phyloP scores from a whole-genome alignment of 257 asterid genomes.

The Solanum dulcamara region DNA sequence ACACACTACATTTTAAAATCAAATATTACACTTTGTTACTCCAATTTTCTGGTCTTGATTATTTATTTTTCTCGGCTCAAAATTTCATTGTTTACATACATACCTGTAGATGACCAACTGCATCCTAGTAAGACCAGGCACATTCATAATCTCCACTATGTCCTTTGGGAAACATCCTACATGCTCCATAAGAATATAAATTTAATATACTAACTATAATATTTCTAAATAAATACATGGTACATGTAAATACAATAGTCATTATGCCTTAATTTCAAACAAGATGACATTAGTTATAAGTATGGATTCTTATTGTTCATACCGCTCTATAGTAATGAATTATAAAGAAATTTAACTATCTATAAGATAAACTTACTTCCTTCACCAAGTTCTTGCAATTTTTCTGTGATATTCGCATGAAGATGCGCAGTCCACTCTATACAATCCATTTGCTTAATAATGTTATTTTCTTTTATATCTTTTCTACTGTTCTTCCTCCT shows the following conservation, averaged over 20 bases:
- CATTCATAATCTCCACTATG: constrained; percentile 14
- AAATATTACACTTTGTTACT: too few species aligned
- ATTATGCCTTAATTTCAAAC: neutral
- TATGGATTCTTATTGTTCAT: neutral
- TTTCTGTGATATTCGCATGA: constrained; percentile 8
- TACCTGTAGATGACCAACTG: constrained; percentile 30
- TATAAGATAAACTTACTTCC: constrained; percentile 10
- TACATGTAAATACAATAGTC: neutral
- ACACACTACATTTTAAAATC: too few species aligned
- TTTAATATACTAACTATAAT: neutral
- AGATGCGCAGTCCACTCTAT: constrained; percentile 15
- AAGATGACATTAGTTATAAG: neutral
- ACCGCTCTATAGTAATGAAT: neutral
- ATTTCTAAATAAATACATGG: neutral
- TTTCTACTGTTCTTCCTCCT: neutral
- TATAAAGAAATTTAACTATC: neutral
- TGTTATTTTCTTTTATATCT: neutral
- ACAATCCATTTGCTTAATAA: neutral
- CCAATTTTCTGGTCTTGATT: too few species aligned
- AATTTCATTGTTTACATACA: too few species aligned
- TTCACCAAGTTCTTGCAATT: constrained; percentile 14
- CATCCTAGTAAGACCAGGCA: constrained; percentile 22
- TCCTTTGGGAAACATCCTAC: constrained; percentile 20
- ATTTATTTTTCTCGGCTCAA: too few species aligned
- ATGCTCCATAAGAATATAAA: neutral